Conservation (phyloP, 2,329 filamentous ascomycete genomes). For the Apiospora sp. region DNA sequence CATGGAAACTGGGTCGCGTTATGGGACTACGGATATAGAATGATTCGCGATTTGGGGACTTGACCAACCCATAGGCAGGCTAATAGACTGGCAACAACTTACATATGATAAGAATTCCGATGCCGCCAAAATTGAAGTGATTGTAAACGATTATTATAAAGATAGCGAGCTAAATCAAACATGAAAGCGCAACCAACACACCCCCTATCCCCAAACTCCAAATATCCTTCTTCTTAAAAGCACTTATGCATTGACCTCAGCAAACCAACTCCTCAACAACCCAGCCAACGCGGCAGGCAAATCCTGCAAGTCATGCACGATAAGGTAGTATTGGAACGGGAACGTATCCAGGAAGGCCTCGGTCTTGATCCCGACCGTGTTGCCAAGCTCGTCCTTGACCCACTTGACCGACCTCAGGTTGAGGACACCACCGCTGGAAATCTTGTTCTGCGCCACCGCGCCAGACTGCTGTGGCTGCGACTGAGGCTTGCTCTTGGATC, state of each 20-base stretch:
- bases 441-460: not conserved
- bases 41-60: not conserved
- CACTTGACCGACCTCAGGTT: constrained; percentile 91
- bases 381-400: constrained; percentile 66
- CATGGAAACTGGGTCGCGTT: not conserved
- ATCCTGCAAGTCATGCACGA: constrained; percentile 91
- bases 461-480: not conserved
- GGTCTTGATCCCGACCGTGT: constrained; percentile 72
- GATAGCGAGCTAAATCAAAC: not conserved
- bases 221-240: not conserved
- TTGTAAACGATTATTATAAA: not conserved
- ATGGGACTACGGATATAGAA: not conserved
- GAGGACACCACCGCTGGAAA: constrained; percentile 70
- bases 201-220: not conserved
- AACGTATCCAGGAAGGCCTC: constrained; percentile 94
- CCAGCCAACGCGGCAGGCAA: constrained; percentile 87
- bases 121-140: not conserved
- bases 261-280: constrained; percentile 95
- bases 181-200: not conserved
- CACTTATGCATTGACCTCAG: constrained; percentile 62
- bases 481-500: constrained; percentile 36
- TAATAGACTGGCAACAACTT: not conserved
- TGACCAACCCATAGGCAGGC: not conserved
- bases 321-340: constrained; percentile 95
- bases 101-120: not conserved